Conservation (phyloP, 805 yeast genomes). For the Wickerhamomyces bisporus region DNA sequence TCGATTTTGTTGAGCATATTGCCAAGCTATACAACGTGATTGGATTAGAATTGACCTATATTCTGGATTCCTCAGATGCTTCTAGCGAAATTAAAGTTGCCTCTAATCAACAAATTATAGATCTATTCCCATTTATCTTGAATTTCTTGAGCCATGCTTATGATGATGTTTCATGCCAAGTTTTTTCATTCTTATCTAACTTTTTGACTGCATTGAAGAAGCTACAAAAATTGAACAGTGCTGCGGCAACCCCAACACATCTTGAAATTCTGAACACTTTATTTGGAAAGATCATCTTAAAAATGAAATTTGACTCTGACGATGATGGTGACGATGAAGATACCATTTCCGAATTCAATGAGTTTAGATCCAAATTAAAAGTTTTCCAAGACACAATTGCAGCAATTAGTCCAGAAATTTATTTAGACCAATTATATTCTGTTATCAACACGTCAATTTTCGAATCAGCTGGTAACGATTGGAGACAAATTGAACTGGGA, state of each 20-base stretch:
- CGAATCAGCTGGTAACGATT: slow-evolving; percentile 35
- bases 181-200: slow-evolving; percentile 74
- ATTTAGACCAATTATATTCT: slow-evolving; percentile 51
- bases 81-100: slow-evolving; percentile 30
- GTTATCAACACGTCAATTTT: slow-evolving; percentile 50
- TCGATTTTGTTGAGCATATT: slow-evolving; percentile 69
- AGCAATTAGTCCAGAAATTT: slow-evolving; percentile 53
- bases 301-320: slow-evolving; percentile 78
- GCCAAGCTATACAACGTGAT: slow-evolving; percentile 71
- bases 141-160: slow-evolving; percentile 73
- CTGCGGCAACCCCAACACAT: slow-evolving; percentile 32
- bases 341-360: slow-evolving; percentile 70
- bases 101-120: slow-evolving; percentile 47
- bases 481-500: slow-evolving; percentile 87
- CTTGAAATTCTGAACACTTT: slow-evolving; percentile 55
- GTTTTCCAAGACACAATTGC: slow-evolving; percentile 81
- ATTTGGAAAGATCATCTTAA: slow-evolving; percentile 63
- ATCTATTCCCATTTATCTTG: slow-evolving; percentile 68
- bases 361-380: slow-evolving; percentile 68
- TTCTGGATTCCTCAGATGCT: slow-evolving; percentile 52
- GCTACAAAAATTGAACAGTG: slow-evolving; percentile 34
- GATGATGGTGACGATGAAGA: slow-evolving; percentile 71
- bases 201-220: slow-evolving; percentile 69
- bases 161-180: slow-evolving; percentile 83
- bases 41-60: slow-evolving; percentile 69